These are phyloP conservation scores for Ilyonectria sp. DNA, from an alignment of 2,329 filamentous ascomycete genomes.

Conservation along the genomic window DNA sequence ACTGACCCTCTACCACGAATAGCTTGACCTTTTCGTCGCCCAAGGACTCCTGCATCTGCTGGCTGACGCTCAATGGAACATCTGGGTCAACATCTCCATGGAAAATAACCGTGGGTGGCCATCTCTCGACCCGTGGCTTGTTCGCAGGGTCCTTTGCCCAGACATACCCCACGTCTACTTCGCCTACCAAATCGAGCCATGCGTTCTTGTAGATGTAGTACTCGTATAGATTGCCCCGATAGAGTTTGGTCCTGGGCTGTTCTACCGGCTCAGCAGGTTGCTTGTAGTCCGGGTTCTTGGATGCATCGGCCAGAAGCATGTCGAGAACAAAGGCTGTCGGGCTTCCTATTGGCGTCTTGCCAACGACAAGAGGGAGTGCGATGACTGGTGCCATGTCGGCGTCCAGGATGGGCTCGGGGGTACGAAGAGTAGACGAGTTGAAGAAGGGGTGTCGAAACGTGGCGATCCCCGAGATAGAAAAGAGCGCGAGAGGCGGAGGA, in stretches of 20 bases:
- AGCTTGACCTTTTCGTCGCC: slow-evolving; percentile 46
- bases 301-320: slow-evolving; percentile 47
- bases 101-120: slow-evolving; percentile 55
- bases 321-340: slow-evolving; percentile 45
- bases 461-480: slow-evolving; percentile 55
- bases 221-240: slow-evolving; percentile 49
- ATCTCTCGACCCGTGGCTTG: slow-evolving; percentile 36
- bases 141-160: slow-evolving; percentile 42
- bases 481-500: slow-evolving; percentile 51
- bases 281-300: slow-evolving; percentile 45
- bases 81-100: slow-evolving; percentile 51
- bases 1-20: slow-evolving; percentile 46
- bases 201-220: slow-evolving; percentile 53
- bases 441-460: slow-evolving; percentile 56
- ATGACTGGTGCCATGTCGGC: slow-evolving; percentile 45
- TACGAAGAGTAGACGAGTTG: slow-evolving; percentile 51
- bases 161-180: slow-evolving; percentile 51
- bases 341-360: slow-evolving; percentile 33
- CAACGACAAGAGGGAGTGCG: slow-evolving; percentile 43
- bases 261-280: slow-evolving; percentile 3
- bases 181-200: slow-evolving; percentile 47
- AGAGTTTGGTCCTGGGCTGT: neutral
- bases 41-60: slow-evolving; percentile 46
- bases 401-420: slow-evolving; percentile 46
- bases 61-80: slow-evolving; percentile 49